phyloP scores from a whole-genome alignment of 169 alveolate species.

The Plasmodium billcollinsi region DNA sequence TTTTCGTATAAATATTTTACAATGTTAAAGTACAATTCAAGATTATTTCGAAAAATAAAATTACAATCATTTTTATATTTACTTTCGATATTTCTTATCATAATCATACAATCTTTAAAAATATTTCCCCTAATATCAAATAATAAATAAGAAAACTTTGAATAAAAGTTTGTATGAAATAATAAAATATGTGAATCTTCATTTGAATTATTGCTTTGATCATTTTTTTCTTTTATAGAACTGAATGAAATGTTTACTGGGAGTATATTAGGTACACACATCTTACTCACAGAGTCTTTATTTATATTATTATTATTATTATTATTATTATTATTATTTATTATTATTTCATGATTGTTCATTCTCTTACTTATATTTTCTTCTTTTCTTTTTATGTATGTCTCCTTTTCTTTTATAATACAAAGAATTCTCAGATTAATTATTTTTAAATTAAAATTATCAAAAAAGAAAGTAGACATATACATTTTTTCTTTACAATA shows the following conservation, averaged over 20 bases:
- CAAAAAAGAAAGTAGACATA: slow-evolving; percentile 52
- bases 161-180: not conserved
- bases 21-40: slow-evolving; percentile 62
- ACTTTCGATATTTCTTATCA: slow-evolving; percentile 24
- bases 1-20: slow-evolving; percentile 55
- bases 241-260: too few species aligned
- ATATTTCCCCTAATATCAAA: slow-evolving; percentile 7
- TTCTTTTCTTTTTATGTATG: slow-evolving; percentile 5
- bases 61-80: slow-evolving; percentile 24
- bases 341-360: not conserved
- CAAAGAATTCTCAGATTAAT: slow-evolving; percentile 50
- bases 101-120: slow-evolving; percentile 25
- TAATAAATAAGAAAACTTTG: slow-evolving; percentile 11
- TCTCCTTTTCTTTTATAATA: slow-evolving; percentile 8
- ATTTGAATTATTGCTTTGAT: too few species aligned
- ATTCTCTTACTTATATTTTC: slow-evolving; percentile 1
- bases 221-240: too few species aligned
- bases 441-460: slow-evolving; percentile 29
- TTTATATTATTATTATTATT: not conserved
- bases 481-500: slow-evolving; percentile 22
- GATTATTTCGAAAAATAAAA: slow-evolving; percentile 57
- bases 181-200: too few species aligned
- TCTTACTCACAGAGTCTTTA: not conserved
- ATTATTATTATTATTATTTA: not conserved
- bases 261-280: too few species aligned